Conservation (phyloP, 2,329 filamentous ascomycete genomes). For the Cladobotryum protrusum region DNA sequence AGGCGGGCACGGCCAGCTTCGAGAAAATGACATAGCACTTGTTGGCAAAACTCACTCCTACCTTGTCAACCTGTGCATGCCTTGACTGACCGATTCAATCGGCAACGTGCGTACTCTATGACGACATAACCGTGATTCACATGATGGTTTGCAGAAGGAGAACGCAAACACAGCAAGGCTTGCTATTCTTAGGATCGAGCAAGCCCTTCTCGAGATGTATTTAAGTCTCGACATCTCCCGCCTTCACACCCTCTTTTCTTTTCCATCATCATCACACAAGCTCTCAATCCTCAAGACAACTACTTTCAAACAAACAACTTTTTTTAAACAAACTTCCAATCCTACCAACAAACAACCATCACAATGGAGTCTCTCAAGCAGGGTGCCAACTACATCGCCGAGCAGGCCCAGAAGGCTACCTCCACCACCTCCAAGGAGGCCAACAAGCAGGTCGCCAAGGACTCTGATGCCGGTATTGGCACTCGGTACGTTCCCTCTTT, state of each 20-base stretch:
- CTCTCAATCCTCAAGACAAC: conserved; percentile 3
- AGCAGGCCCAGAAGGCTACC: conserved; percentile 52
- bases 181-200: not conserved
- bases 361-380: conserved; percentile 52
- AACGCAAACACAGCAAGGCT: conserved; percentile 3
- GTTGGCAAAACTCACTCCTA: too few relatives aligned
- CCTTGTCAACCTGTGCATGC: too few relatives aligned
- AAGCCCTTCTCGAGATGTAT: conserved; percentile 2
- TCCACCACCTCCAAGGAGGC: conserved; percentile 57
- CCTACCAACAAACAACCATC: conserved; percentile 19
- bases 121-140: conserved; percentile 12
- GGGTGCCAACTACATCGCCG: conserved; percentile 60
- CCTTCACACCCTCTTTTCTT: not conserved
- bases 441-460: conserved; percentile 66
- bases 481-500: conserved; percentile 41
- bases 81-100: not conserved
- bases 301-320: not conserved
- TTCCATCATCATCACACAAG: conserved; percentile 1
- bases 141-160: conserved; percentile 1
- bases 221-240: conserved; percentile 5
- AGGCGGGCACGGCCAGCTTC: too few relatives aligned
- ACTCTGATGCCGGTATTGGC: conserved; percentile 43
- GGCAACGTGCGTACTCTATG: conserved; percentile 4
- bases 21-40: too few relatives aligned
- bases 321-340: conserved; percentile 6